phyloP scores from a whole-genome alignment of 805 yeast species.

The Schwanniomyces pseudopolymorphus region DNA sequence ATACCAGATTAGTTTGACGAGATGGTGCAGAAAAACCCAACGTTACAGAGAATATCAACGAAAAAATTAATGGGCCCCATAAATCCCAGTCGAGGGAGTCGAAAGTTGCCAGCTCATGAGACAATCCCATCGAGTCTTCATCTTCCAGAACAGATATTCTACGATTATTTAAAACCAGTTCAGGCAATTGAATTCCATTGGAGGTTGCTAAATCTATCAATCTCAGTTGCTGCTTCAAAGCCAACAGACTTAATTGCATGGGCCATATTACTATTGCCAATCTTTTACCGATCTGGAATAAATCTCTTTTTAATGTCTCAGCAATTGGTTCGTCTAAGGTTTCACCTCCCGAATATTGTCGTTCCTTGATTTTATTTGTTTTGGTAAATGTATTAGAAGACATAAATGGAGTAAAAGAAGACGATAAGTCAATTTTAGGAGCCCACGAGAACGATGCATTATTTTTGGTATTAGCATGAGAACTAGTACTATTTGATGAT shows the following conservation, averaged over 20 bases:
- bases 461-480: slow-evolving; percentile 1
- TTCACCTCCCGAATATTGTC: slow-evolving; percentile 65
- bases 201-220: slow-evolving; percentile 33
- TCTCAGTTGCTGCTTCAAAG: slow-evolving; percentile 31
- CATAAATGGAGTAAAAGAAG: slow-evolving; percentile 34
- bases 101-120: slow-evolving; percentile 12
- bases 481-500: neutral
- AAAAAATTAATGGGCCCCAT: slow-evolving; percentile 73
- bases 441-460: slow-evolving; percentile 10
- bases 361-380: slow-evolving; percentile 36
- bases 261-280: slow-evolving; percentile 46
- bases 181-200: slow-evolving; percentile 37
- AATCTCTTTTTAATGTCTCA: slow-evolving; percentile 48
- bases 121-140: slow-evolving; percentile 29
- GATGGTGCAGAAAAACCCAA: slow-evolving; percentile 49
- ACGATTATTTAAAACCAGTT: slow-evolving; percentile 26
- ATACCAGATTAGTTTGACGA: slow-evolving; percentile 50
- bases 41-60: slow-evolving; percentile 53
- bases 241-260: slow-evolving; percentile 35
- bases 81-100: slow-evolving; percentile 54
- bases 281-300: slow-evolving; percentile 34
- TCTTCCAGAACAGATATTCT: slow-evolving; percentile 29
- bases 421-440: slow-evolving; percentile 34
- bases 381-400: slow-evolving; percentile 14
- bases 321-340: slow-evolving; percentile 70